These are phyloP conservation scores for Boletales sp. DNA, from an alignment of 768 basidiomycete genomes.

Conservation along the genomic window DNA sequence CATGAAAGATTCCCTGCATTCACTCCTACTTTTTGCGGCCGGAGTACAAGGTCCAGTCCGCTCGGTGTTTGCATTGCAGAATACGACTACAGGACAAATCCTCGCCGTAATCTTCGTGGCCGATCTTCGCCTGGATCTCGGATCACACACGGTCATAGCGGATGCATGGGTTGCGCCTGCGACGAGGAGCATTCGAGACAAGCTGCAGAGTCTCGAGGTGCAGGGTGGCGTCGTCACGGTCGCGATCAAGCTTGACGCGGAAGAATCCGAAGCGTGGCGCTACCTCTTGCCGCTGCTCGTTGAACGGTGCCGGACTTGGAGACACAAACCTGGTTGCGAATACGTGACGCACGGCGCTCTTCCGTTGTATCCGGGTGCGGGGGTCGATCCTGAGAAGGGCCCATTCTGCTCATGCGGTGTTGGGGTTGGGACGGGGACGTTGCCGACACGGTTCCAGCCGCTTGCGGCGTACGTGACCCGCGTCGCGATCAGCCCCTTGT, in stretches of 20 bases:
- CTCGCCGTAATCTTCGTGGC: slow-evolving; percentile 47
- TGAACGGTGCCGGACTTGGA: slow-evolving; percentile 55
- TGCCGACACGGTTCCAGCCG: slow-evolving; percentile 36
- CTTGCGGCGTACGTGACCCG: slow-evolving; percentile 46
- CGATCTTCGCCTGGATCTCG: slow-evolving; percentile 43
- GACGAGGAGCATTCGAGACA: slow-evolving; percentile 6
- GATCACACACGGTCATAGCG: slow-evolving; percentile 47
- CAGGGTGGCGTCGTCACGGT: not conserved
- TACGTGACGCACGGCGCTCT: slow-evolving; percentile 35
- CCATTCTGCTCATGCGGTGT: slow-evolving; percentile 54
- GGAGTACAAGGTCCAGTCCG: slow-evolving; percentile 20
- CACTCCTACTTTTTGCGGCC: slow-evolving; percentile 22
- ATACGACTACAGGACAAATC: slow-evolving; percentile 8
- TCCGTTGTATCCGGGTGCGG: slow-evolving; percentile 35
- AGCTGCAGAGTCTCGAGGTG: slow-evolving; percentile 9
- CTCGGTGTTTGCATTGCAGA: slow-evolving; percentile 19
- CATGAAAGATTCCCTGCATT: slow-evolving; percentile 33
- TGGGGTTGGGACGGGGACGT: slow-evolving; percentile 42
- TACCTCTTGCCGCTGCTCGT: slow-evolving; percentile 46
- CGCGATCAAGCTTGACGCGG: slow-evolving; percentile 11
- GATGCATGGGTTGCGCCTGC: slow-evolving; percentile 48
- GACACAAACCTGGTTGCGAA: slow-evolving; percentile 45
- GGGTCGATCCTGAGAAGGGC: slow-evolving; percentile 29
- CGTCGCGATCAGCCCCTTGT: slow-evolving; percentile 51
- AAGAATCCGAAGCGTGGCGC: slow-evolving; percentile 41